Evolutionary conservation across 805 yeast species (phyloP).

Genomic region (Kuraishia capsulata): DNA sequence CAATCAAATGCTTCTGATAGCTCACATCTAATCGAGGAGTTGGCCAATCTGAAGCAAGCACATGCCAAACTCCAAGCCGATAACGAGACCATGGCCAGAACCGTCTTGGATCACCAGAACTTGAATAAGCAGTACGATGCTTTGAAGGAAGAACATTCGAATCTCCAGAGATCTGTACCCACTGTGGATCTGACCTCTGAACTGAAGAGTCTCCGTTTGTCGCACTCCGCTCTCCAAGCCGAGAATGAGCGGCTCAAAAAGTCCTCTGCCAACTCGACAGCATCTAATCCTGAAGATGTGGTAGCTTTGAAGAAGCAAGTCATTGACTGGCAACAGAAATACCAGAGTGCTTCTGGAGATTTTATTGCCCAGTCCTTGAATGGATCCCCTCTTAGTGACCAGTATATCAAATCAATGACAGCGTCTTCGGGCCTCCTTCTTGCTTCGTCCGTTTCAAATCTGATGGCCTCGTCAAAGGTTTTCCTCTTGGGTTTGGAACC

Average conservation of each 20-base stretch:
- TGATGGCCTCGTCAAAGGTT: slow-evolving; percentile 40
- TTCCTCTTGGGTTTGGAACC: slow-evolving; percentile 22
- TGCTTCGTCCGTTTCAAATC: slow-evolving; percentile 28
- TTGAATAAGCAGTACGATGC: slow-evolving; percentile 2
- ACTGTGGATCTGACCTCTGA: slow-evolving; percentile 1
- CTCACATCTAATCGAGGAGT: slow-evolving; percentile 1
- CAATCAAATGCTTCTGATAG: background rate
- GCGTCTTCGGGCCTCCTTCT: slow-evolving; percentile 26
- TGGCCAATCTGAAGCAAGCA: background rate
- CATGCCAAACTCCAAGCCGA: background rate
- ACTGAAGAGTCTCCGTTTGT: background rate
- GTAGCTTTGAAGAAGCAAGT: slow-evolving; percentile 26
- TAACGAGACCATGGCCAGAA: background rate
- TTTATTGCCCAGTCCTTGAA: slow-evolving; percentile 7
- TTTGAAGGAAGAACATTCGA: slow-evolving; percentile 1
- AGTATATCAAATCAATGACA: background rate
- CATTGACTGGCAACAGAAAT: slow-evolving; percentile 40
- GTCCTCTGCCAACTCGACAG: too few relatives aligned
- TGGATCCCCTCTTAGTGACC: slow-evolving; percentile 8
- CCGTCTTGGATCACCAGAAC: slow-evolving; percentile 1
- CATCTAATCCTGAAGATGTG: slow-evolving; percentile 1
- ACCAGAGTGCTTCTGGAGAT: slow-evolving; percentile 33
- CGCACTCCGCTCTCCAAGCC: background rate
- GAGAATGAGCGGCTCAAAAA: background rate
- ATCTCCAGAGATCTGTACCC: background rate